Conservation (phyloP, 768 basidiomycete genomes). For the Suillus fuscotomentosus region DNA sequence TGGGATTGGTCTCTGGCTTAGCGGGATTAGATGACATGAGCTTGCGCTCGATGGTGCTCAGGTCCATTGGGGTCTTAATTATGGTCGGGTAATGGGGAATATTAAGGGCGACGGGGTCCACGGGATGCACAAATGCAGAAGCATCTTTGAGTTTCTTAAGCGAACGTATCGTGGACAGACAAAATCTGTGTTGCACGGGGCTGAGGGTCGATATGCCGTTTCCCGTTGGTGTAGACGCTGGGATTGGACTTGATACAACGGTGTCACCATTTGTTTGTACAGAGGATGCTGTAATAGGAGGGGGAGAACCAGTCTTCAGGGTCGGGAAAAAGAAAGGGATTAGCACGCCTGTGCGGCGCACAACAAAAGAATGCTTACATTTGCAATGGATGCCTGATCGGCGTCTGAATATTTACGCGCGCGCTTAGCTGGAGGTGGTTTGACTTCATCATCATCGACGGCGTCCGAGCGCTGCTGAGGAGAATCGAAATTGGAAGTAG, state of each 20-base stretch:
- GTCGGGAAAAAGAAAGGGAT: conserved; percentile 30
- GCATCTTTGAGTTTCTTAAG: conserved; percentile 89
- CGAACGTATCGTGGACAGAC: conserved; percentile 69
- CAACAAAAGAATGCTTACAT: conserved; percentile 57
- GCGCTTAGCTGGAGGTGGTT: conserved; percentile 82
- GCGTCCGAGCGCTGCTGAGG: conserved; percentile 24
- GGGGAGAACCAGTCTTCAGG: conserved; percentile 73
- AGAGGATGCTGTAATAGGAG: conserved; percentile 53
- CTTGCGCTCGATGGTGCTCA: conserved; percentile 90
- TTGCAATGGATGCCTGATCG: conserved; percentile 68
- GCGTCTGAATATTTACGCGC: conserved; percentile 74
- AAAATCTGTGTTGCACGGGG: conserved; percentile 74
- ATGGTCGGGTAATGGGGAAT: conserved; percentile 88
- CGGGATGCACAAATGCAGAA: conserved; percentile 77
- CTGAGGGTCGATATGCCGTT: conserved; percentile 46
- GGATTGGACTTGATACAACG: conserved; percentile 14
- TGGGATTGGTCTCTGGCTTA: conserved; percentile 68
- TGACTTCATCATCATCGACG: conserved; percentile 46
- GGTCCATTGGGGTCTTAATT: conserved; percentile 92
- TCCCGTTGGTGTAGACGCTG: neutral
- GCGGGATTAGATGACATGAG: conserved; percentile 73
- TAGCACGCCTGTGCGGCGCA: conserved; percentile 56
- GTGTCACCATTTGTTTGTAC: conserved; percentile 29
- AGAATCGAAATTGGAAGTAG: conserved; percentile 29
- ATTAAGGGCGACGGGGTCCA: conserved; percentile 80